Base-by-base conservation (phyloP, 805 yeast genomes). In the Zygotorulaspora chibaensis region DNA sequence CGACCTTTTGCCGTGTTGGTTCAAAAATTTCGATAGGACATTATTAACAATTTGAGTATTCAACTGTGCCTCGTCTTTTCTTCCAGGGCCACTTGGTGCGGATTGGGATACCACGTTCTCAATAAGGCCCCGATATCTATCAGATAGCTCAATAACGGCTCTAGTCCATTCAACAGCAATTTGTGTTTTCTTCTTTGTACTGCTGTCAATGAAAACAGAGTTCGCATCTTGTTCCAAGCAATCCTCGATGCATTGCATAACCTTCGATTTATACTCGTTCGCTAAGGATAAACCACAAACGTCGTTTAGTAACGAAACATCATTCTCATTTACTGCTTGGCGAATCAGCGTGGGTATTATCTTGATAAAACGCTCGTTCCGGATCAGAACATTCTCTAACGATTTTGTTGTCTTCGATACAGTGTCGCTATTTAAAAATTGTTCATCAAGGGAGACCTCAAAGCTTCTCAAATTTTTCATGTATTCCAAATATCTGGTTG, bases 161-260 rank as follows among this genome's bases (percentile, higher is more conserved):
- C 77, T 77, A 8, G 86, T 75, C 91, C 95, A 89, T 43, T 72
- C 70, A 2, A 78, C 71, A 0, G 95, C 93, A 53, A 41, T 70
- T 67, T 8, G 81, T 63, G 47, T 74, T 66, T 39, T 58, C 54
- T 57, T 74, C 67, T 53, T 69, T 54, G 41, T 45, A 31, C 35
- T 46, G 8, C 43, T 40, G 31, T 54, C 57, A 35, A 47, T 45
- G 23, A 35, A 28, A 10, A 54, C 46, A 16, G 46, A n/a, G 13
- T 40, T 26, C 15, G 58, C 43, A 36, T 53, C 60, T 12, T 51
- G 40, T 3, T 40, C 29, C 11, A 64, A 52, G 13, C 54, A 50
- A 9, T 34, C 11, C 38, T 54, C 52, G 25, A 54, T 45, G 17
- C 48, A 46, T 12, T 54, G 50, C 10, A 49, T 34, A 5, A 59